Conservation (phyloP, 139 green algal species). For the Monoraphidium neglectum region DNA sequence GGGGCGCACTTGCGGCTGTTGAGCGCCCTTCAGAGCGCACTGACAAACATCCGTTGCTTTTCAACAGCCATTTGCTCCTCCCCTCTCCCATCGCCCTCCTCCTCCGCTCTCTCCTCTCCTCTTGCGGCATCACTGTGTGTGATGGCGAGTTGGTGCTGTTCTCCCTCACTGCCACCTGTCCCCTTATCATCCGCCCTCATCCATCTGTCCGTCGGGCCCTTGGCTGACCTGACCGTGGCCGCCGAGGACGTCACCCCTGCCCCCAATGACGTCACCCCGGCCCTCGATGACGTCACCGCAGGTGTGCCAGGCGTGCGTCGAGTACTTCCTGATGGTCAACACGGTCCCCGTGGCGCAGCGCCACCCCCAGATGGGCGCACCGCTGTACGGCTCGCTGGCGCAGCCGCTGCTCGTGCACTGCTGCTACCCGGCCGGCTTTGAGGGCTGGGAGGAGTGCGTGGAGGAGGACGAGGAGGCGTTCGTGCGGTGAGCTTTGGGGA, state of each 20-base stretch:
- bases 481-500: slow-evolving; percentile 10
- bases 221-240: not conserved
- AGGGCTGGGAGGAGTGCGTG: slow-evolving; percentile 38
- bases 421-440: slow-evolving; percentile 49
- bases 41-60: too few relatives aligned
- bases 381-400: slow-evolving; percentile 45
- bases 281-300: too few relatives aligned
- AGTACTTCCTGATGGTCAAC: slow-evolving; percentile 73
- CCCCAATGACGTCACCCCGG: too few relatives aligned
- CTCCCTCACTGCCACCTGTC: too few relatives aligned
- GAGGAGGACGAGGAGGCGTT: slow-evolving; percentile 71
- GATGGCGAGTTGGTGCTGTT: too few relatives aligned
- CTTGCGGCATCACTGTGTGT: too few relatives aligned
- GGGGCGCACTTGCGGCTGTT: not conserved
- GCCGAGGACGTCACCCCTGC: too few relatives aligned
- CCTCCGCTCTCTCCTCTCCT: too few relatives aligned
- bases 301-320: slow-evolving; percentile 37
- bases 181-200: too few relatives aligned
- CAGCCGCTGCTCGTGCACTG: slow-evolving; percentile 38
- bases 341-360: slow-evolving; percentile 48
- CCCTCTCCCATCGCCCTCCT: too few relatives aligned
- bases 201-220: not conserved
- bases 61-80: too few relatives aligned
- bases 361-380: slow-evolving; percentile 31
- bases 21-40: not conserved